Base-by-base conservation (phyloP, 2,329 filamentous ascomycete species). In the Epichloe baconii region DNA sequence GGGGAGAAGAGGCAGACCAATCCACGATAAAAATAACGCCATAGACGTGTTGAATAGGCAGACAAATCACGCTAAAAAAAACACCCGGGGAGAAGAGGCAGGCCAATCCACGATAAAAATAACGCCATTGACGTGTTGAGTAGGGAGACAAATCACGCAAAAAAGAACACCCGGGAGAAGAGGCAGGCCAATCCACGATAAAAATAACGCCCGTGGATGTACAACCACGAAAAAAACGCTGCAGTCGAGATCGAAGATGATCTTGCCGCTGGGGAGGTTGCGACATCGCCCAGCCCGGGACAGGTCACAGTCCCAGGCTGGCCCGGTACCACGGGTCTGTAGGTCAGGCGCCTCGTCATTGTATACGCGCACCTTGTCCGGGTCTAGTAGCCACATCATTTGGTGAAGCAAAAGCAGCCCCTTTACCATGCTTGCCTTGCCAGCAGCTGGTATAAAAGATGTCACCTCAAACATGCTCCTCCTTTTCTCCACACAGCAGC, bases 321-420 rank as follows among this genome's bases (percentile, higher is more conserved):
- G 37, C 40, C 48, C 41, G 48, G 48, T 44, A 44, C 48, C 48
- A 37, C 41, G 48, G 48, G 48, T 49, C 48, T 49, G 48, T 49
- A 49, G 48, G 48, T 49, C 48, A 50, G 42, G 48, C 43, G 43
- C 36, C 43, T 45, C 5, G 6, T 45, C 11, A 45, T n/a, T n/a
- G n/a, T 4, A 40, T 41, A 31, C 19, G 36, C 43, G 41, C 42
- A 50, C 48, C 43, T 50, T 42, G 36, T 50, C 23, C 36, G 42
- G 48, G 48, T 50, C 48, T 46, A 50, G 42, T 45, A 46, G 26
- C 26, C 3, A 11, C 1, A 31, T 31, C 0, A 31, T 40, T 46
- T 42, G 36, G 48, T 37, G 23, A 50, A 45, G 48, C 34, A 19
- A 50, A 50, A 50, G 48, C 42, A 50, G 36, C 36, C 42, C 48